These are phyloP conservation scores for Solanum dulcamara DNA, from an alignment of 257 asterid genomes.

Conservation along the genomic window DNA sequence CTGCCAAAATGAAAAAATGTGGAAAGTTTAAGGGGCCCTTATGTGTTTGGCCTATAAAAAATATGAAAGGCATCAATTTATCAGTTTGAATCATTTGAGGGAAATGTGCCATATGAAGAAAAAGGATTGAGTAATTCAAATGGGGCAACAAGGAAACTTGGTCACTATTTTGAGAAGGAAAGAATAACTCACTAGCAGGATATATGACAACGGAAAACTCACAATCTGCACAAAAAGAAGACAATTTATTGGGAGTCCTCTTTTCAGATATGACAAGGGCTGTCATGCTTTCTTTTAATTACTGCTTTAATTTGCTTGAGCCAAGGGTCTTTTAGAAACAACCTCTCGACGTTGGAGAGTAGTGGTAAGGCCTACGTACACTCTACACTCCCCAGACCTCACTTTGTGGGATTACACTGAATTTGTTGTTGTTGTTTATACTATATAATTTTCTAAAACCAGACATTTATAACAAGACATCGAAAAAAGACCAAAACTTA, in stretches of 20 bases:
- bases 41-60: neutral
- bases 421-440: neutral
- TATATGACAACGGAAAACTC: neutral
- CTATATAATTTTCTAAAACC: neutral
- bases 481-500: neutral
- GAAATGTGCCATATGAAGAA: neutral
- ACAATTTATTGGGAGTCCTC: neutral
- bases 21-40: neutral
- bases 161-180: neutral
- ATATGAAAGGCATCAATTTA: neutral
- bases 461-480: neutral
- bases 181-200: neutral
- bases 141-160: neutral
- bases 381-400: neutral
- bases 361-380: neutral
- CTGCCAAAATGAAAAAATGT: neutral
- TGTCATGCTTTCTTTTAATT: neutral
- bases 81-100: neutral
- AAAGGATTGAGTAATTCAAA: neutral
- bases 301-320: neutral
- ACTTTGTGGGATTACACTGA: neutral
- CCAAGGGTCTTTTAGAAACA: neutral
- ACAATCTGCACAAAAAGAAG: neutral
- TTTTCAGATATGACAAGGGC: neutral
- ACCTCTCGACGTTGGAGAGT: neutral